Evolutionary conservation across 768 basidiomycete species (phyloP).

Genomic region (Chalciporus sphaerocephalus): DNA sequence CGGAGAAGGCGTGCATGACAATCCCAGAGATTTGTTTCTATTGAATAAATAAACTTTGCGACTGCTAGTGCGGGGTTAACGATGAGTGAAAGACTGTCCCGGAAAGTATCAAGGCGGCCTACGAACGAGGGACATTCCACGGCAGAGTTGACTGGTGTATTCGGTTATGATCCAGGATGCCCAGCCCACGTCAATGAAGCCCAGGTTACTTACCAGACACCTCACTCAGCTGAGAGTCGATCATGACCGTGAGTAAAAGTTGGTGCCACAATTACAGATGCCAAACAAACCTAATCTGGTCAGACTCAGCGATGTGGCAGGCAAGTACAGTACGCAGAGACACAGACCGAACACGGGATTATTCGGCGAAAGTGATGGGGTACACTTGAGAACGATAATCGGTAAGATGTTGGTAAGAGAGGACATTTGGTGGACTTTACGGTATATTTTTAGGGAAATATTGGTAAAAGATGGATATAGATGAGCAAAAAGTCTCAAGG

Average conservation of each 20-base stretch:
- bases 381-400: background rate
- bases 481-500: slow-evolving; percentile 1
- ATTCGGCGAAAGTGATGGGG: background rate
- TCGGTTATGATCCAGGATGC: no score
- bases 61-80: no score
- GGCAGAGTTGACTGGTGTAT: no score
- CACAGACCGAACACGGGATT: no score
- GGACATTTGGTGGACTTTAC: background rate
- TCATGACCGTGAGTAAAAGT: no score
- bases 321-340: no score
- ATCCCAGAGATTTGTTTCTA: background rate
- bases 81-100: background rate
- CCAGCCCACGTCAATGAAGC: no score
- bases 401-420: background rate
- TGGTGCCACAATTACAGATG: no score
- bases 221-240: no score
- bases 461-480: slow-evolving; percentile 4
- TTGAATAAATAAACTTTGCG: background rate
- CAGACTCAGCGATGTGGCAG: no score
- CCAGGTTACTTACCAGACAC: no score
- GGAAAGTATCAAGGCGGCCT: background rate
- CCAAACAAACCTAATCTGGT: no score
- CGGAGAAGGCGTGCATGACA: background rate
- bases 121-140: background rate
- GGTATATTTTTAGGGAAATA: background rate